These are phyloP conservation scores for Spathaspora sp. DNA, from an alignment of 1,139 yeast species.

Conservation along the genomic window DNA sequence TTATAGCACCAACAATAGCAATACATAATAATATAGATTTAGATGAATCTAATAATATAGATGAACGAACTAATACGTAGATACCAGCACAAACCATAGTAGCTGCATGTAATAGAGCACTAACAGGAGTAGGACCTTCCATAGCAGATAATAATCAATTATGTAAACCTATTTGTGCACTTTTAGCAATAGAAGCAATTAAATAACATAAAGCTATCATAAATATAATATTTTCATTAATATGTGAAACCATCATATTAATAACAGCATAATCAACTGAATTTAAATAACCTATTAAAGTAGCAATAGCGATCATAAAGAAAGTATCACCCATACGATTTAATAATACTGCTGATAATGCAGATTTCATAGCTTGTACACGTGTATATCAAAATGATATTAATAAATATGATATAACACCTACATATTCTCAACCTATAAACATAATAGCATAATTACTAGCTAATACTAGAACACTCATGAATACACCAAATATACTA, in stretches of 20 bases:
- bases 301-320: not conserved
- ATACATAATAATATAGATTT: not conserved
- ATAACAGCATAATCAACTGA: not conserved
- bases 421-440: not conserved
- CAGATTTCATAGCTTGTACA: not conserved
- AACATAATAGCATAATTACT: not conserved
- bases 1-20: not conserved
- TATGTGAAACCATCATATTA: not conserved
- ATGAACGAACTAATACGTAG: not conserved
- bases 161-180: constrained; percentile 16
- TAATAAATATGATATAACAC: not conserved
- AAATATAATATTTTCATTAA: not conserved
- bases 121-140: constrained; percentile 11
- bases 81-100: constrained; percentile 2
- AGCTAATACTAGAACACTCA: not conserved
- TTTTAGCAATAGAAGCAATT: constrained; percentile 14
- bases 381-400: not conserved
- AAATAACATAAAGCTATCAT: constrained; percentile 10
- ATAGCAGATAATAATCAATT: constrained; percentile 13
- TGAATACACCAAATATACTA: not conserved
- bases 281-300: not conserved
- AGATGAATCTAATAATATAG: not conserved
- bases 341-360: not conserved
- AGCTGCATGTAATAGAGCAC: not conserved
- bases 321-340: not conserved